Evolutionary conservation across 805 yeast species (phyloP).

Genomic region (Metschnikowia proteae): DNA sequence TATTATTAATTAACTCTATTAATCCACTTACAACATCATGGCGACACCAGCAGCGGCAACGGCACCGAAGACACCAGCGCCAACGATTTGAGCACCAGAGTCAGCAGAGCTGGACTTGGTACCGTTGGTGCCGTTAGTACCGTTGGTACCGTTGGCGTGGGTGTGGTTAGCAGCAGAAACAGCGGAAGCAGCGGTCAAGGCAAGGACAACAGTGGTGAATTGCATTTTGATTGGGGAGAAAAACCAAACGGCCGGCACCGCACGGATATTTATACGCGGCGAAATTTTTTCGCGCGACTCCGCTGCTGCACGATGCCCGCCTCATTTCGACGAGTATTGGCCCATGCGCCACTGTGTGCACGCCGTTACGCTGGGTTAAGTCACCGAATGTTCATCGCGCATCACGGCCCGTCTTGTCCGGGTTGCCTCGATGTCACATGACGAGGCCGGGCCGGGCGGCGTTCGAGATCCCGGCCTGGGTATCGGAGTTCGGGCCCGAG

Average conservation of each 20-base stretch:
- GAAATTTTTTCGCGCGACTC: not conserved
- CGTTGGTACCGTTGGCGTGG: constrained; percentile 26
- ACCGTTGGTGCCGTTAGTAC: constrained; percentile 39
- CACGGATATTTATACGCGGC: constrained; percentile 3
- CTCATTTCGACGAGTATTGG: not conserved
- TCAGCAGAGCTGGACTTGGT: constrained; percentile 30
- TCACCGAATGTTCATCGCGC: constrained; percentile 2
- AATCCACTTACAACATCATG: constrained; percentile 39
- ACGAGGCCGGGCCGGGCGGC: no score
- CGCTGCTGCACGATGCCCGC: constrained; percentile 5
- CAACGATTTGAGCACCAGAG: constrained; percentile 52
- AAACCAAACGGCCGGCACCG: not conserved
- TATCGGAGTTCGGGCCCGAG: no score
- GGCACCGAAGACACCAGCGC: constrained; percentile 77
- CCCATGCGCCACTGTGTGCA: not conserved
- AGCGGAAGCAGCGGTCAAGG: constrained; percentile 67
- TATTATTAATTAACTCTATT: constrained; percentile 9
- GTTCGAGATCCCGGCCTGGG: no score
- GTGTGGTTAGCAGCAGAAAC: constrained; percentile 59
- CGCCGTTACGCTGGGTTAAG: not conserved
- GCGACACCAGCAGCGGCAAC: constrained; percentile 82
- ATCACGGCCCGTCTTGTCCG: not conserved
- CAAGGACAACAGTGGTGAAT: constrained; percentile 63
- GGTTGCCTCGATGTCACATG: no score
- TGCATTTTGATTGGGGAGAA: constrained; percentile 49